A percentile compares a stretch with the other conserved stretches of the same genome.
These are phyloP conservation scores for Oryza australiensis DNA, from an alignment of 176 grass and related monocot species.

Conservation along the genomic window DNA sequence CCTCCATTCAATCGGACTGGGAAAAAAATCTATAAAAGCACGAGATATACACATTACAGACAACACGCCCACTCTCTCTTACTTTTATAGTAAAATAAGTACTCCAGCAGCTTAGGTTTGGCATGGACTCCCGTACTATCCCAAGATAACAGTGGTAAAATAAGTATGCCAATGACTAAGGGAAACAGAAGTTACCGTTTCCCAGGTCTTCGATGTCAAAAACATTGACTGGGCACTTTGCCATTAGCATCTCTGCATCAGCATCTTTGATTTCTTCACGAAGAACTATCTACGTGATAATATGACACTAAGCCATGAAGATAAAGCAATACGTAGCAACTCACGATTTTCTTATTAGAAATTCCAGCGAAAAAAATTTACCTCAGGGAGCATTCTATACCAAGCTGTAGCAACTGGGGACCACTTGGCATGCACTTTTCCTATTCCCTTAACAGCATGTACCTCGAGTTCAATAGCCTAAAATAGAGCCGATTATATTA, in stretches of 20 bases:
- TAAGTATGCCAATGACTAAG: background rate
- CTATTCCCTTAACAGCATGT: slow-evolving; percentile 87
- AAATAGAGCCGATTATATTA: slow-evolving; percentile 14
- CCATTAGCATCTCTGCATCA: slow-evolving; percentile 62
- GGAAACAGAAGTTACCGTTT: slow-evolving; percentile 46
- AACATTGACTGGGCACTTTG: slow-evolving; percentile 75
- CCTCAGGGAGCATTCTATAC: slow-evolving; percentile 98
- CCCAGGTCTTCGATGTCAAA: slow-evolving; percentile 97
- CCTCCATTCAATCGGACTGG: background rate
- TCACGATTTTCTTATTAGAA: slow-evolving; percentile 24
- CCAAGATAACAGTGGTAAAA: background rate
- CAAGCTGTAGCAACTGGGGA: slow-evolving; percentile 95
- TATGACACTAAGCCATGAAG: slow-evolving; percentile 1
- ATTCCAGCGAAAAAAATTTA: slow-evolving; percentile 30
- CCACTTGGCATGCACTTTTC: slow-evolving; percentile 97
- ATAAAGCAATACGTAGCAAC: background rate
- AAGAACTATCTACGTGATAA: slow-evolving; percentile 60
- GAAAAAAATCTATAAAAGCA: background rate
- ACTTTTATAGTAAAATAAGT: background rate
- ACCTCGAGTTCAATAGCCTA: slow-evolving; percentile 93
- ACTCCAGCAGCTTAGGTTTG: background rate
- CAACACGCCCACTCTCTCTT: background rate
- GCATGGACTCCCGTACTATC: background rate
- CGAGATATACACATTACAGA: slow-evolving; percentile 1
- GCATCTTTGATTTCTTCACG: slow-evolving; percentile 58